Conservation (phyloP, 2,329 filamentous ascomycete genomes). For the Cephalotrichum gorgonifer region DNA sequence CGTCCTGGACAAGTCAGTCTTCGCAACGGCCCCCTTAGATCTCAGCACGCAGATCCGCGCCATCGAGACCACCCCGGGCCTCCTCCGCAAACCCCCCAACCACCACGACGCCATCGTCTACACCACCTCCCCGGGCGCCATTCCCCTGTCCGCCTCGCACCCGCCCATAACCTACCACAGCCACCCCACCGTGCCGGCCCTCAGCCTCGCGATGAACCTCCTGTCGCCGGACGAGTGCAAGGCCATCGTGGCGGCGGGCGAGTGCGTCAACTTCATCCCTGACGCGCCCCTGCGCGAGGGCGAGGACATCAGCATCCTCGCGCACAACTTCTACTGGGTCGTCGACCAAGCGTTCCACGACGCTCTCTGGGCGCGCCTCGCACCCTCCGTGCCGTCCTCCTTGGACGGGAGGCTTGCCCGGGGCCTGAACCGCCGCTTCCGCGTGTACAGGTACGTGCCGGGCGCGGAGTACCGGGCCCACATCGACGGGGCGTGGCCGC, state of each 20-base stretch:
- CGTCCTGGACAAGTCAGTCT: conserved; percentile 47
- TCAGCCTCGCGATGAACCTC: conserved; percentile 49
- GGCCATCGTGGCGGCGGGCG: conserved; percentile 56
- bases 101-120: conserved; percentile 57
- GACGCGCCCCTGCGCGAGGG: conserved; percentile 59
- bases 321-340: conserved; percentile 68
- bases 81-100: conserved; percentile 56
- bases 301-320: conserved; percentile 53
- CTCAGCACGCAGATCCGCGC: conserved; percentile 36
- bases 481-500: conserved; percentile 65
- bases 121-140: conserved; percentile 45
- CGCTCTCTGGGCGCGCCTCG: conserved; percentile 51
- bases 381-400: conserved; percentile 42
- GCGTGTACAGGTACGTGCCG: conserved; percentile 63
- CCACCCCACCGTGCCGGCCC: conserved; percentile 52
- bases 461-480: conserved; percentile 63
- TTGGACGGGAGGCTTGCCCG: conserved; percentile 47
- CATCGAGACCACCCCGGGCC: conserved; percentile 51
- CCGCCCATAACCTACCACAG: conserved; percentile 42
- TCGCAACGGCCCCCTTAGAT: conserved; percentile 25
- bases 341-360: conserved; percentile 53
- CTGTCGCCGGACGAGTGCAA: conserved; percentile 52
- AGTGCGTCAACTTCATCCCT: conserved; percentile 54
- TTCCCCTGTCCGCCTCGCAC: conserved; percentile 33
- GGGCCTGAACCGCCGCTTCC: conserved; percentile 59